Base-by-base conservation (phyloP, 1,284 basidiomycete species). In the Pisolithus thermaeus region DNA sequence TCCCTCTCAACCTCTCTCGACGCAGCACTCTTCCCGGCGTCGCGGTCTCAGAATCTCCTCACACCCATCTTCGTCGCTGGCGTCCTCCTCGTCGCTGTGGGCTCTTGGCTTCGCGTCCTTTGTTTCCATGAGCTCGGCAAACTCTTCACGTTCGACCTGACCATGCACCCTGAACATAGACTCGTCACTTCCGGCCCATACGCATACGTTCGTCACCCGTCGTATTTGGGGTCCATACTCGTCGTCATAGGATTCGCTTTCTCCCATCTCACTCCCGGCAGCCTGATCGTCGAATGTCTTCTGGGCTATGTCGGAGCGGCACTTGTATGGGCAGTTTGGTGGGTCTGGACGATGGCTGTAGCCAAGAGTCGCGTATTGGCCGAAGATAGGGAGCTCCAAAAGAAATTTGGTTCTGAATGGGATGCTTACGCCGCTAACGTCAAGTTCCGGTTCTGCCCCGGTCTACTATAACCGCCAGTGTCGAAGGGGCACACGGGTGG, bases 121-220 rank as follows among this genome's bases (percentile, higher is more conserved):
- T 75, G 74, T 56, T 75, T 70, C 65, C 64, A 57, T 47, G 63
- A 66, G 47, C 71, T 75, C 32, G 82, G 81, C 1, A 62, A 71
- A 5, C 68, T 82, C 51, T 84, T 84, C 68, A 84, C 81, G 1
- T 84, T 82, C 63, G 80, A 82, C 56, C 73, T 84, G 53, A 78
- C 79, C 46, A 68, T 83, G 45, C 73, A 77, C 56, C 76, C 78
- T 2, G 63, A 69, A n/a, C 82, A 83, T 64, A 72, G 64, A 38
- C 73, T 84, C 52, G 68, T 84, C 59, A 82, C 78, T 0, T 66
- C 63, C 14, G 74, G 81, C 6, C 77, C 75, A 53, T 84, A 84
- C 61, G 58, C 66, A 12, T 71, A 75, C 53, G 79, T 83, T 44
- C 77, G 78, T 7, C 78, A 79, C 59, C 77, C 77, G n/a, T 70